Base-by-base conservation (phyloP, 2,329 filamentous ascomycete species). In the Arthrobotrys sinensis region DNA sequence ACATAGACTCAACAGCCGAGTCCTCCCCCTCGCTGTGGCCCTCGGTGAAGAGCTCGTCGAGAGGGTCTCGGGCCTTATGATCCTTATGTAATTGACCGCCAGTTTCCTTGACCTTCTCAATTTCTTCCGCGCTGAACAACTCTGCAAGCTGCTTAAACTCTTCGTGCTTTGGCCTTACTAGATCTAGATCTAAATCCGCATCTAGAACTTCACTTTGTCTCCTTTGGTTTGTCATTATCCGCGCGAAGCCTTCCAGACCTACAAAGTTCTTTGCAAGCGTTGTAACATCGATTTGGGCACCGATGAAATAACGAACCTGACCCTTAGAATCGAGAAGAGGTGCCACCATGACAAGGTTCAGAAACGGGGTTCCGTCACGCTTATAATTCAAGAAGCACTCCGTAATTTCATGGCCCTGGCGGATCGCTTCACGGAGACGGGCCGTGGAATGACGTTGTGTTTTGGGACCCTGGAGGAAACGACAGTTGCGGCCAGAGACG, bases 351-450 rank as follows among this genome's bases (percentile, higher is more conserved):
- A 93, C 86, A 1, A 94, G 86, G 79, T 93, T 94, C 87, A 93
- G 91, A 82, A 93, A 93, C 0, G 91, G 91, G 0, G 90, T 91
- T 0, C 91, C 91, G 81, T 93, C 91, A n/a, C 91, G 89, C 36
- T 84, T 89, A 88, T 92, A 94, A 83, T 94, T 94, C 43, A 94
- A 84, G 69, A 94, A 90, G 0, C 92, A 89, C 81, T 94, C 92
- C 67, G 88, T 91, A 80, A 91, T 89, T 81, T 94, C 92, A 80
- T 89, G 87, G n/a, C 91, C 90, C 0, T 86, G 88, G 6, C 86
- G 83, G 10, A 91, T 84, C 32, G 89, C 90, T 46, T 91, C 88
- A 36, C 88, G 86, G 10, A 94, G 85, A 66, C 92, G 86, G 67
- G 86, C 84, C 0, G 92, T 86, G 63, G 90, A 91, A 78, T 88